Evolutionary conservation across 169 alveolate species (phyloP).

Genomic region (Blepharisma undulans): DNA sequence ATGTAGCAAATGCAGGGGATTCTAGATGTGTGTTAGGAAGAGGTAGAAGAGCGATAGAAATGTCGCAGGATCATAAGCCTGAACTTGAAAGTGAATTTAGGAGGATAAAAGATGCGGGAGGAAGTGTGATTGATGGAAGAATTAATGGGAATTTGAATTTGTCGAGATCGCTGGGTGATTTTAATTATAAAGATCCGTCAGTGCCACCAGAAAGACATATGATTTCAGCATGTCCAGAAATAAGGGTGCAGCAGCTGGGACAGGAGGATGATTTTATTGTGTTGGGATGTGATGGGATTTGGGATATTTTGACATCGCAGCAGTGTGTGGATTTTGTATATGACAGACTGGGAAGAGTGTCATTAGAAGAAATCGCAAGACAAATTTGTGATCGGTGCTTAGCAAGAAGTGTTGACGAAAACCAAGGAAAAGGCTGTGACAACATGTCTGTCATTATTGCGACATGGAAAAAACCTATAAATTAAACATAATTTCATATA

Average conservation of each 20-base stretch:
- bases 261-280: conserved; percentile 59
- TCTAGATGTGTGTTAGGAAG: conserved; percentile 70
- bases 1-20: conserved; percentile 85
- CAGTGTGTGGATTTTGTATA: conserved; percentile 61
- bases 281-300: conserved; percentile 86
- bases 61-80: conserved; percentile 82
- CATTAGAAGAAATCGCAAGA: conserved; percentile 39
- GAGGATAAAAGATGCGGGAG: conserved; percentile 60
- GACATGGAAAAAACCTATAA: background rate
- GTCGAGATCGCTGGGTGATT: conserved; percentile 78
- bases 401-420: conserved; percentile 44
- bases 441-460: conserved; percentile 60
- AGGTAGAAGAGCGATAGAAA: conserved; percentile 58
- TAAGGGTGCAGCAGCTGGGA: background rate
- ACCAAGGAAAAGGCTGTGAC: conserved; percentile 51
- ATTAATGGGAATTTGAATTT: conserved; percentile 69
- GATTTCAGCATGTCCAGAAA: background rate
- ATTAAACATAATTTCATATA: background rate
- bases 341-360: background rate
- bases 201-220: background rate
- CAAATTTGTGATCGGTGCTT: conserved; percentile 48
- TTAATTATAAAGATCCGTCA: conserved; percentile 55
- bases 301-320: conserved; percentile 74
- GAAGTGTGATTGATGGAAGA: conserved; percentile 62
- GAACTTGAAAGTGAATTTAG: conserved; percentile 51